Evolutionary conservation across 1,139 yeast genomes (phyloP).

Genomic region (Pneumocystis carinii): DNA sequence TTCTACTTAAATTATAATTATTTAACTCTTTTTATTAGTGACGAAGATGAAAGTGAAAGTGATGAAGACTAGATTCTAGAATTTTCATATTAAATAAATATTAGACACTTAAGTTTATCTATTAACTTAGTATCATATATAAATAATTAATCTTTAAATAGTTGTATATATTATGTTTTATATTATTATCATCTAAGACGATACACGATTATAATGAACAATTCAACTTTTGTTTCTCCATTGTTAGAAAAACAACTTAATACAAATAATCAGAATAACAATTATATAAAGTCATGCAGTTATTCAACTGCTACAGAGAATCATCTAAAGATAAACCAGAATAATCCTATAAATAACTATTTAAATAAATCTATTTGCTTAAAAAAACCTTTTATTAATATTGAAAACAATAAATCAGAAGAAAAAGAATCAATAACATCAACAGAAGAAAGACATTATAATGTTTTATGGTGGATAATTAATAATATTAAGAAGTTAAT

Average conservation of each 20-base stretch:
- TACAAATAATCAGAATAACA: neutral
- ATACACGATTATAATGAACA: neutral
- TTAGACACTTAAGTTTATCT: conserved; percentile 15
- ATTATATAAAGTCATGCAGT: neutral
- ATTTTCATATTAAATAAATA: conserved; percentile 11
- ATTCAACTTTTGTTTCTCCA: neutral
- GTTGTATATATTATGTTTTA: neutral
- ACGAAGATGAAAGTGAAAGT: conserved; percentile 13
- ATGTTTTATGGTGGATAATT: neutral
- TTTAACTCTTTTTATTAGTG: neutral
- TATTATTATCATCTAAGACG: neutral
- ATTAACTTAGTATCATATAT: conserved; percentile 17
- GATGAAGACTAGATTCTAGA: conserved; percentile 3
- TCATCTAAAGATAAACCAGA: neutral
- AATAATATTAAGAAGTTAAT: neutral
- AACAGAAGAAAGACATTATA: neutral
- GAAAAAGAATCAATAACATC: neutral
- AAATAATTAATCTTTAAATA: neutral
- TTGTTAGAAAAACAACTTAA: neutral
- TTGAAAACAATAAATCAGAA: neutral
- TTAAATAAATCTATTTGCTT: neutral
- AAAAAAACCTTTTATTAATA: neutral
- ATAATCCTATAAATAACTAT: neutral
- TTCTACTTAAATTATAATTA: conserved; percentile 26
- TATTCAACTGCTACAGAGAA: neutral